A percentile compares a stretch with the other conserved stretches of the same genome.
Evolutionary conservation across 805 yeast genomes (phyloP).

Genomic region (Ogataea ramenticola): DNA sequence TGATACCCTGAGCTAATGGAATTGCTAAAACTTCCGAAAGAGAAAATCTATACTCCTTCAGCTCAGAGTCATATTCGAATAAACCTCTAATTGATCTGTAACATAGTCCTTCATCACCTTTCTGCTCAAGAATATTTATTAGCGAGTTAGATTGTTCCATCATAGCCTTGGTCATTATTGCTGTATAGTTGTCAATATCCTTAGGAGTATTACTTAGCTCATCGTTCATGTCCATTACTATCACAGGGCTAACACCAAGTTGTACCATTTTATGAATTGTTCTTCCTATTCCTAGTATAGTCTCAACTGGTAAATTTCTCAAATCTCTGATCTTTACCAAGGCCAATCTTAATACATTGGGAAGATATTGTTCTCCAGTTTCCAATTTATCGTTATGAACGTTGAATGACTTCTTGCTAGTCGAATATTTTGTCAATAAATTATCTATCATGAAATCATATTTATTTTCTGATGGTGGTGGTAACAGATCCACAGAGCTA

Average conservation of each 20-base stretch:
- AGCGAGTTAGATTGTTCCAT: constrained; percentile 16
- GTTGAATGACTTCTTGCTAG: constrained; percentile 1
- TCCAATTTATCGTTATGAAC: constrained; percentile 1
- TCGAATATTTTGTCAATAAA: constrained; percentile 14
- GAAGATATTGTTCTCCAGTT: constrained; percentile 19
- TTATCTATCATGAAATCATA: constrained; percentile 26
- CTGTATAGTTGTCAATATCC: neutral
- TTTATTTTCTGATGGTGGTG: constrained; percentile 18
- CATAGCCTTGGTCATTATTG: constrained; percentile 8
- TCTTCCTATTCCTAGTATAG: constrained; percentile 42
- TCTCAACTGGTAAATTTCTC: constrained; percentile 23
- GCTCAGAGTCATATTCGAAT: constrained; percentile 22
- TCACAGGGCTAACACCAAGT: constrained; percentile 69
- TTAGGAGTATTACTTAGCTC: constrained; percentile 1
- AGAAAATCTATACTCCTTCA: constrained; percentile 14
- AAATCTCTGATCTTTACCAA: constrained; percentile 43
- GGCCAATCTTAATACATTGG: constrained; percentile 44
- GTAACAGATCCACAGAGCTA: neutral
- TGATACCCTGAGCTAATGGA: constrained; percentile 34
- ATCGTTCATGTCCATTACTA: constrained; percentile 44
- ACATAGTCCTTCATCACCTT: constrained; percentile 11
- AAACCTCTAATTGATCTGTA: constrained; percentile 29
- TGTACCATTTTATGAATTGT: constrained; percentile 48
- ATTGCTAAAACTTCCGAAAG: constrained; percentile 32
- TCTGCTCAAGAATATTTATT: constrained; percentile 11